Evolutionary conservation across 805 yeast genomes (phyloP).

Genomic region (Tetrapisispora nanseiensis): DNA sequence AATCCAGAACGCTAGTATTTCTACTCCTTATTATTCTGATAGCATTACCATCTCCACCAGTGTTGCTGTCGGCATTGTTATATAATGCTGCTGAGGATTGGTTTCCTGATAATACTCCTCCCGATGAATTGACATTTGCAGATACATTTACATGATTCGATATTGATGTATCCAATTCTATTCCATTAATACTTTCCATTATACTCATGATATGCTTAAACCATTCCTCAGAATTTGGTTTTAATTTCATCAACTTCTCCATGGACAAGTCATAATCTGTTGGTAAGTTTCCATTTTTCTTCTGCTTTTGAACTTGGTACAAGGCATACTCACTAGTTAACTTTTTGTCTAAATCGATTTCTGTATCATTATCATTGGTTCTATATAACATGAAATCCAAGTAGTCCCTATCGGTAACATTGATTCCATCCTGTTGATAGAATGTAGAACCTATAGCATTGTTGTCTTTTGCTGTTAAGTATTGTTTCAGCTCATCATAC

Average conservation of each 20-base stretch:
- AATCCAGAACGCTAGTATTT: conserved; percentile 2
- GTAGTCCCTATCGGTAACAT: conserved; percentile 18
- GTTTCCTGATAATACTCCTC: neutral
- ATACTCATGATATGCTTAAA: conserved; percentile 11
- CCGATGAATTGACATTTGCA: neutral
- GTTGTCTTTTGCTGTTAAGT: conserved; percentile 9
- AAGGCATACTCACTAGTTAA: conserved; percentile 24
- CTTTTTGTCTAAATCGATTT: conserved; percentile 22
- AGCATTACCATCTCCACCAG: neutral
- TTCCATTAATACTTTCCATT: conserved; percentile 15
- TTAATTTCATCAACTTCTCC: conserved; percentile 9
- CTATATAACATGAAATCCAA: conserved; percentile 19
- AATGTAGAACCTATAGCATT: neutral
- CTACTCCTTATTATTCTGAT: conserved; percentile 1
- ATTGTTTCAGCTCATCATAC: conserved; percentile 20
- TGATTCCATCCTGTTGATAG: neutral
- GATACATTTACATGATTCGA: neutral
- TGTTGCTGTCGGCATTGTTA: neutral
- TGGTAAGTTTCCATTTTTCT: conserved; percentile 5
- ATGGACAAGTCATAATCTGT: conserved; percentile 2
- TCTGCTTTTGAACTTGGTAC: conserved; percentile 14
- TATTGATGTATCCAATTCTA: conserved; percentile 10
- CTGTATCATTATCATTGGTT: conserved; percentile 5
- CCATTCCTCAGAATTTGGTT: conserved; percentile 13
- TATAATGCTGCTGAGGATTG: neutral